Evolutionary conservation across 2,329 filamentous ascomycete species (phyloP), one percentile per base, ranked within the genome.

Genomic region (Xylariaceae sp.): DNA sequence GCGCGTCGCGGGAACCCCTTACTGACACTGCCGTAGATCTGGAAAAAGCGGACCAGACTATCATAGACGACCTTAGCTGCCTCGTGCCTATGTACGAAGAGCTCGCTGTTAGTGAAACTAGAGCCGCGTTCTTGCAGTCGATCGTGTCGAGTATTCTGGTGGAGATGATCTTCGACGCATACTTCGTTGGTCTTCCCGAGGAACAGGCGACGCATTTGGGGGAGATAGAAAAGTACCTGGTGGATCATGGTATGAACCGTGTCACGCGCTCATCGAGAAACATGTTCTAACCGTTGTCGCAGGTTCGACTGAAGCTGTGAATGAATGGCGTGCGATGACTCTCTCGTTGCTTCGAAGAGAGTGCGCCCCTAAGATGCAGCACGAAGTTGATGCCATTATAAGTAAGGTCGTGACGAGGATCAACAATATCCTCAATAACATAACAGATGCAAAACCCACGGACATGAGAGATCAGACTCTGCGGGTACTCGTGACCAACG

Each of bases 261-360:
- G 59, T 55, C 53, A 47, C 39, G 41, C 64, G 41, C 64, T 63
- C 23, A 15, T 17, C 37, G 45, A 34, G 62, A 53, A 50, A 37
- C 62, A 51, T 56, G 58, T 56, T 66, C 57, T 66, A 62, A 62
- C 64, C 9, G 59, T 2, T 9, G 18, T n/a, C 72, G 68, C 71
- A 74, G 76, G 75, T 53, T 77, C 81, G 4, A 74, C 76, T 51
- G 80, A 83, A 62, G 75, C 80, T 35, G 78, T 86, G 62, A 88
- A 87, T 68, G 82, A 85, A 68, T 88, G 86, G 86, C 83, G 86
- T 45, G 83, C 85, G 4, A 77, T 79, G n/a, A 88, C 86, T 1
- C 77, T 88, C 47, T 77, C 82, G 30, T 76, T 86, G 49, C 71
- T 88, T 54, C 79, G 78, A 56, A 82, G 82, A 66, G 82, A 83